phyloP scores from a whole-genome alignment of 768 basidiomycete genomes.

The Lactarius pseudohatsudake region DNA sequence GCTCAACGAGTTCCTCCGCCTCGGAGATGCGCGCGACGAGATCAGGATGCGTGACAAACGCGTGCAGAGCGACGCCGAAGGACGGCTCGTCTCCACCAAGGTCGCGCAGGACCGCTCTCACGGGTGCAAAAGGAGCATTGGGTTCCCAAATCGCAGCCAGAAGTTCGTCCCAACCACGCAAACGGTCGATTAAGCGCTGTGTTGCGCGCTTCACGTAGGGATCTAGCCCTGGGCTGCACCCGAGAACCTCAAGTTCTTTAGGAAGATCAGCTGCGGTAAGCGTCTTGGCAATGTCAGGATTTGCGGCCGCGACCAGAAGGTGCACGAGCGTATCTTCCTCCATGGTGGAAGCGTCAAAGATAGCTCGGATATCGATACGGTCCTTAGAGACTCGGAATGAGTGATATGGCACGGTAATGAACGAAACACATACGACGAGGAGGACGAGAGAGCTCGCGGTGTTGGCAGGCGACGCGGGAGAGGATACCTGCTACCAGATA shows the following conservation, averaged over 20 bases:
- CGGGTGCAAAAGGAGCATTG: slow-evolving; percentile 48
- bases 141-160: slow-evolving; percentile 60
- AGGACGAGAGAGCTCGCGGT: slow-evolving; percentile 44
- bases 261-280: slow-evolving; percentile 48
- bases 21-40: slow-evolving; percentile 40
- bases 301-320: slow-evolving; percentile 64
- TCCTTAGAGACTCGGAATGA: slow-evolving; percentile 41
- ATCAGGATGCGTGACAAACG: slow-evolving; percentile 59
- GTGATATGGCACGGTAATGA: not conserved
- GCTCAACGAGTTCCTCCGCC: slow-evolving; percentile 49
- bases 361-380: slow-evolving; percentile 50
- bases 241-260: slow-evolving; percentile 41
- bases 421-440: slow-evolving; percentile 48
- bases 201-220: slow-evolving; percentile 47
- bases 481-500: slow-evolving; percentile 63
- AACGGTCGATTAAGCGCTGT: slow-evolving; percentile 47
- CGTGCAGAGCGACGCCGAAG: slow-evolving; percentile 71
- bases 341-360: slow-evolving; percentile 55
- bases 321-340: slow-evolving; percentile 55
- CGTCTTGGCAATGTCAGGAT: slow-evolving; percentile 59
- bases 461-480: slow-evolving; percentile 64
- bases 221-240: slow-evolving; percentile 40
- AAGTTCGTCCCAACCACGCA: slow-evolving; percentile 59
- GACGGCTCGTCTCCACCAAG: slow-evolving; percentile 64
- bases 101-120: slow-evolving; percentile 57